Evolutionary conservation across 108 stramenopile species (phyloP).

Genomic region (Cyclostephanos invisitatus): DNA sequence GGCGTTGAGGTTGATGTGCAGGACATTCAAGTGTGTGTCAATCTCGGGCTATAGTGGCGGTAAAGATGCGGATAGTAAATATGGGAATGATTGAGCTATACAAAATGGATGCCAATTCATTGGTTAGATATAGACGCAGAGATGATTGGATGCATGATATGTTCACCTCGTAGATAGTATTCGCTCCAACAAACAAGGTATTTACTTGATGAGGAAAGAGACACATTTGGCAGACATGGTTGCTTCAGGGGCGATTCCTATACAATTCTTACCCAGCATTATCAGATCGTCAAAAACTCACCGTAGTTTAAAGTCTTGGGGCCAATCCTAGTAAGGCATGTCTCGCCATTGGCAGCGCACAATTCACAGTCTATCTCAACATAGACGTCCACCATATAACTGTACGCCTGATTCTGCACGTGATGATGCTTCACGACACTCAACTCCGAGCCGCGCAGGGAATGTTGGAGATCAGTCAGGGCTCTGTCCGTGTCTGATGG

Average conservation of each 20-base stretch:
- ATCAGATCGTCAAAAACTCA: neutral
- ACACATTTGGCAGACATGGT: too few relatives aligned
- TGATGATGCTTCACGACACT: neutral
- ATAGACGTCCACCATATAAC: neutral
- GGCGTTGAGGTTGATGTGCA: constrained; percentile 1
- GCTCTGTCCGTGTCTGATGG: neutral
- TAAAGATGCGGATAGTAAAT: neutral
- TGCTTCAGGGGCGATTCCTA: too few relatives aligned
- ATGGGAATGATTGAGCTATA: neutral
- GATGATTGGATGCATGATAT: neutral
- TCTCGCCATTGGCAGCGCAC: neutral
- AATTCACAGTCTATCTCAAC: neutral
- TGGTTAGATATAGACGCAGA: too few relatives aligned
- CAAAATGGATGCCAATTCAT: neutral
- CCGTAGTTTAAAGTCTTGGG: neutral
- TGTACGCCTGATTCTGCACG: neutral
- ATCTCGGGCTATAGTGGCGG: constrained; percentile 4
- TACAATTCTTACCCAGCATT: neutral
- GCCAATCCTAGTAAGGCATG: neutral
- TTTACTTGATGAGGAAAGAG: neutral
- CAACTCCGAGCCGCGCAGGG: constrained; percentile 4
- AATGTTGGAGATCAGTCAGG: neutral
- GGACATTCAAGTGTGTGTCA: constrained; percentile 4
- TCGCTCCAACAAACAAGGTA: neutral
- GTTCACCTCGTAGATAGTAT: neutral